Conservation (phyloP, 352 stramenopile genomes). For the Phytophthora kernoviae region DNA sequence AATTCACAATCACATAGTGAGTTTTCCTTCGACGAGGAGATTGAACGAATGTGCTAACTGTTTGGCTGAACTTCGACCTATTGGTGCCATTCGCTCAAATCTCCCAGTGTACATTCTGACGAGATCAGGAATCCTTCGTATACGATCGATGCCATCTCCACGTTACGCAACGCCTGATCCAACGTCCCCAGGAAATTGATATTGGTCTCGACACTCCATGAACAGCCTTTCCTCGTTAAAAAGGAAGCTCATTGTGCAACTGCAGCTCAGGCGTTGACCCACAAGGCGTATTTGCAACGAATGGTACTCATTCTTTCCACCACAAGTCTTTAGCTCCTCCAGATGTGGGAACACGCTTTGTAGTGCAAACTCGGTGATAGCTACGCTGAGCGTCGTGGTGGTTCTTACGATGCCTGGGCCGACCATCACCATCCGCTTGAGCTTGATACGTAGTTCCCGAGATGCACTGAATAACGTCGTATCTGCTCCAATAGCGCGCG, state of each 20-base stretch:
- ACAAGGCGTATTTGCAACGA: conserved; percentile 1
- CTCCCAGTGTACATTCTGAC: background rate
- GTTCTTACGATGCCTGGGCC: background rate
- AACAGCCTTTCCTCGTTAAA: conserved; percentile 3
- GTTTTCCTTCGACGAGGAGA: no score
- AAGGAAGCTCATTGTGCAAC: conserved; percentile 8
- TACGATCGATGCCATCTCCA: background rate
- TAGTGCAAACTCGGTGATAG: conserved; percentile 9
- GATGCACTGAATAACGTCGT: conserved; percentile 3
- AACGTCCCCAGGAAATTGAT: conserved; percentile 1
- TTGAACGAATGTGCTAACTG: no score
- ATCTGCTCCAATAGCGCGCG: background rate
- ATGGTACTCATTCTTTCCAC: background rate
- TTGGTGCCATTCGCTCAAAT: no score
- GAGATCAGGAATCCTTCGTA: background rate
- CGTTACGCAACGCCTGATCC: background rate
- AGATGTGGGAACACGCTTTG: conserved; percentile 4
- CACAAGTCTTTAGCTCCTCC: background rate
- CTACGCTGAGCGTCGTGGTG: conserved; percentile 2
- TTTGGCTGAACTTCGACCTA: no score
- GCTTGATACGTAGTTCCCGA: background rate
- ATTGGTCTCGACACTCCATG: conserved; percentile 3
- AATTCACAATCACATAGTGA: no score
- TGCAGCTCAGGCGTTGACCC: conserved; percentile 2
- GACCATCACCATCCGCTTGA: conserved; percentile 7